Percentiles rank a stretch among this genome's conserved stretches.
Conservation (phyloP, 768 basidiomycete genomes). For the Pulveroboletus sp. region DNA sequence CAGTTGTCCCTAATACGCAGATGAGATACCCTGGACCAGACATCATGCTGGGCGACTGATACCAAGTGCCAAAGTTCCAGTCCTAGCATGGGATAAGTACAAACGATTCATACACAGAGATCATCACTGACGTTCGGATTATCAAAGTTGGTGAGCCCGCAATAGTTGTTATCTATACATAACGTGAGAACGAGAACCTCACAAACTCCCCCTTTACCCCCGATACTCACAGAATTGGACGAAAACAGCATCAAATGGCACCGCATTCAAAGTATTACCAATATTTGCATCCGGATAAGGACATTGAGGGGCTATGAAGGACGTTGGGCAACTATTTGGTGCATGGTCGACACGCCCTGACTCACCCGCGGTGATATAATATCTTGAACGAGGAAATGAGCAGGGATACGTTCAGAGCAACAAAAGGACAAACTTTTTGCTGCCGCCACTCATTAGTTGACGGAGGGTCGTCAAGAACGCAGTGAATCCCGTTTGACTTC, state of each 20-base stretch:
- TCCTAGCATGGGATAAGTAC: constrained; percentile 32
- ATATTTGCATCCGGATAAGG: constrained; percentile 47
- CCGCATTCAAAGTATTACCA: constrained; percentile 37
- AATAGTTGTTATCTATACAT: constrained; percentile 44
- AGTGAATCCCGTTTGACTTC: constrained; percentile 28
- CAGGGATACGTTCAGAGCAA: neutral
- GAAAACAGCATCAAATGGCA: constrained; percentile 46
- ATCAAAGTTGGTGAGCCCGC: constrained; percentile 41
- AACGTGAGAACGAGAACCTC: neutral
- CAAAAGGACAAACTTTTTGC: constrained; percentile 18
- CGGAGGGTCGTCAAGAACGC: constrained; percentile 31
- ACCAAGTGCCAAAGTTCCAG: constrained; percentile 44
- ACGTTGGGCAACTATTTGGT: neutral
- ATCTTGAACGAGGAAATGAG: constrained; percentile 26
- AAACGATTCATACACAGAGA: neutral
- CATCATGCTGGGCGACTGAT: neutral
- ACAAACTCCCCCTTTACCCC: neutral
- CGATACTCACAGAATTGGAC: constrained; percentile 42
- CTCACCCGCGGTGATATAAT: constrained; percentile 40
- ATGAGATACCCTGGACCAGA: neutral
- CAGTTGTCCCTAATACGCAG: constrained; percentile 40
- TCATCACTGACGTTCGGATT: constrained; percentile 34
- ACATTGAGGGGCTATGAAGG: constrained; percentile 35
- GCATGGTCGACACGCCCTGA: neutral
- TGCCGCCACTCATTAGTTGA: constrained; percentile 25